A percentile compares a stretch with the other conserved stretches of the same genome.
Evolutionary conservation across 2,329 filamentous ascomycete species (phyloP).

Genomic region (Fonsecaea nubica): DNA sequence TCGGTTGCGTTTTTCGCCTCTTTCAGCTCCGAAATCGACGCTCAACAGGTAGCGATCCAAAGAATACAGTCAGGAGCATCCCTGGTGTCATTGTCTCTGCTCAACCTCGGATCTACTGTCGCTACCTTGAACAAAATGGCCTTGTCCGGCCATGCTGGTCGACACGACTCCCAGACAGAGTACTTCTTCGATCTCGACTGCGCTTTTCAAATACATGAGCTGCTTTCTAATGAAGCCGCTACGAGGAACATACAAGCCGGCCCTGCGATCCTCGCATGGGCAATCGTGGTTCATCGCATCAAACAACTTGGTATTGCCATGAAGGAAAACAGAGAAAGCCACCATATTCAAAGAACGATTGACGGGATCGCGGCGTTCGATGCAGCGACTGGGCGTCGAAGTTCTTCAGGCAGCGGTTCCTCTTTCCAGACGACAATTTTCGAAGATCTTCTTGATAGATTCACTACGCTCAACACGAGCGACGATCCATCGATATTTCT

Average conservation of each 20-base stretch:
- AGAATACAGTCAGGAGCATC: constrained; percentile 28
- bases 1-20: constrained; percentile 31
- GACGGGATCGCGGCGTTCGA: constrained; percentile 48
- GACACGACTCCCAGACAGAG: constrained; percentile 15
- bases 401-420: constrained; percentile 39
- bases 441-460: constrained; percentile 56
- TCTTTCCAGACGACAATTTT: constrained; percentile 51
- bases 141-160: constrained; percentile 18
- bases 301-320: constrained; percentile 67
- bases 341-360: constrained; percentile 51
- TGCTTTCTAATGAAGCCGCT: constrained; percentile 68
- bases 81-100: constrained; percentile 25
- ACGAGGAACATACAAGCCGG: constrained; percentile 67
- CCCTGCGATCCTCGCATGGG: constrained; percentile 82
- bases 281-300: constrained; percentile 74
- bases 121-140: constrained; percentile 27
- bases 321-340: constrained; percentile 60
- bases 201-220: constrained; percentile 74
- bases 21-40: constrained; percentile 30
- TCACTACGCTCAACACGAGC: constrained; percentile 48
- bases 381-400: constrained; percentile 37
- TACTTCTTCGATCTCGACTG: constrained; percentile 69
- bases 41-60: constrained; percentile 29
- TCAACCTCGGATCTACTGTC: constrained; percentile 32
- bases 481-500: constrained; percentile 58